Evolutionary conservation across 768 basidiomycete genomes (phyloP), one percentile per base, ranked within the genome.

Genomic region (Sistotremastrum suecicum): DNA sequence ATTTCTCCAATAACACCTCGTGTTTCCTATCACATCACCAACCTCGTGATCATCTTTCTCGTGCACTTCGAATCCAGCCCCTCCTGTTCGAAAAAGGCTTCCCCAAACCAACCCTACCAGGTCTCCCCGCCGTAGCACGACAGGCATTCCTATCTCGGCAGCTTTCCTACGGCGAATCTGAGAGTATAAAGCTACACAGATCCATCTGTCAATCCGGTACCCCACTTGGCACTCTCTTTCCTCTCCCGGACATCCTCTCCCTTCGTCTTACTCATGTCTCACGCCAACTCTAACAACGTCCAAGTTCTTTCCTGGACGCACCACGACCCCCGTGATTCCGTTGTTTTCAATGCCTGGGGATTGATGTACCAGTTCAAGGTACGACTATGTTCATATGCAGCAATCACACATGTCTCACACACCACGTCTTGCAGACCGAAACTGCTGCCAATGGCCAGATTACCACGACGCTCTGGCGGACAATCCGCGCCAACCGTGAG

Each of bases 231-330:
- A 20, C 20, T 20, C 20, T 20, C 20, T 20, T 20, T 20, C 20
- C 20, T 20, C 20, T 47, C 46, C 47, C 45, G 37, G 47, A 29
- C 34, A 35, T 11, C 40, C 46, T 52, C 20, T 44, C 52, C 53
- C 51, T 47, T 49, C 47, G 52, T 50, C 37, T 56, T 53, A 56
- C 54, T 50, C 53, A 51, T 47, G 56, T 57, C 54, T 51, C 46
- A 54, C 56, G 58, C 50, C 50, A 77, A 76, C 74, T 57, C 71
- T 41, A 63, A 69, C 54, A 74, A 77, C 62, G 83, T 10, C 37
- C 37, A 87, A 49, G 68, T 85, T 42, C 74, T 87, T 60, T 84
- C 79, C 45, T 90, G 86, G 86, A 88, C 86, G 40, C 85, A 80
- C 63, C 78, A 81, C 54, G 85, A 89, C 62, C 80, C 83, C 54